Evolutionary conservation across 192 early-diverging fungal species (phyloP).

Genomic region (Podila horticola): DNA sequence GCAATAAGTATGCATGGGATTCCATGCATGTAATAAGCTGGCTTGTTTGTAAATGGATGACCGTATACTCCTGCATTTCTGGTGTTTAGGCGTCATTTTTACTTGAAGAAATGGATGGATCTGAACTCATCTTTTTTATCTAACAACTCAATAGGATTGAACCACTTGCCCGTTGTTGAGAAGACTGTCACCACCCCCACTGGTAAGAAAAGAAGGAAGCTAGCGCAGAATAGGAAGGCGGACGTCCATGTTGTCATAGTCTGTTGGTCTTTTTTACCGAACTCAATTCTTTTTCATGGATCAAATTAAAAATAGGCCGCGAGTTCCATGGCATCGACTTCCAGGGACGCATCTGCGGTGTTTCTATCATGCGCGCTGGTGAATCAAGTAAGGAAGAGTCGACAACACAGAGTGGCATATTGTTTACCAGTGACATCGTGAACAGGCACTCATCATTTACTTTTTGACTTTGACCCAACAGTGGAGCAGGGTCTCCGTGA

Average conservation of each 20-base stretch:
- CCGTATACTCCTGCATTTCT: too few species aligned
- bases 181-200: slow-evolving; percentile 86
- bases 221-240: too few species aligned
- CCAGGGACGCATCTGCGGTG: slow-evolving; percentile 90
- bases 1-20: too few species aligned
- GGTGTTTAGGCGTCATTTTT: too few species aligned
- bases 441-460: neutral
- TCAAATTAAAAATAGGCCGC: slow-evolving; percentile 47
- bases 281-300: slow-evolving; percentile 12
- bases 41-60: too few species aligned
- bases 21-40: too few species aligned
- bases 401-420: slow-evolving; percentile 67
- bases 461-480: neutral
- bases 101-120: too few species aligned
- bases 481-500: slow-evolving; percentile 53
- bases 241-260: too few species aligned
- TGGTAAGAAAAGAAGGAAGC: slow-evolving; percentile 39
- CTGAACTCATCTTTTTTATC: slow-evolving; percentile 7
- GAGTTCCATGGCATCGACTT: slow-evolving; percentile 81
- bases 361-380: slow-evolving; percentile 97
- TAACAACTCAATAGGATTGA: slow-evolving; percentile 68
- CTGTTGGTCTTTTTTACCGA: slow-evolving; percentile 11
- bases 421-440: slow-evolving; percentile 60
- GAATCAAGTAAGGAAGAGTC: slow-evolving; percentile 70
- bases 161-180: slow-evolving; percentile 87